Evolutionary conservation across 306 rosid species (phyloP), one percentile per base, ranked within the genome.

Genomic region (Pueraria montana): DNA sequence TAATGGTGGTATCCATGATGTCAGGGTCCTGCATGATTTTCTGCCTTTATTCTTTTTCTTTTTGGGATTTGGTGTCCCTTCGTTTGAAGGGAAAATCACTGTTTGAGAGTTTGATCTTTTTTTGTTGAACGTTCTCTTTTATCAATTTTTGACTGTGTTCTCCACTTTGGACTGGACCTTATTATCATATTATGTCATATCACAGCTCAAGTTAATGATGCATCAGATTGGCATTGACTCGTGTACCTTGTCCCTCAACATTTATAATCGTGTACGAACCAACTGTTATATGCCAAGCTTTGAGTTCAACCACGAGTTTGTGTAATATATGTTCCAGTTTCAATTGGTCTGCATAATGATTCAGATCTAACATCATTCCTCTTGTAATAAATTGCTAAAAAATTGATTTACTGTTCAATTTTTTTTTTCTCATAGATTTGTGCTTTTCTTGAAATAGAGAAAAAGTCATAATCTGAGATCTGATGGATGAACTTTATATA

Each of bases 381-480:
- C 38, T 43, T 53, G 17, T 70, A 40, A 61, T 32, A 32, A 30
- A 27, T 45, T 48, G 14, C 72, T 43, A 42, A 76, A 76, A 18
- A 16, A 7, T 67, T 52, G n/a, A 12, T 72, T 11, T 26, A 17
- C 49, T 70, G 10, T 18, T 27, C 18, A 71, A 49, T 36, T 26
- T 61, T 8, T 26, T 61, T 8, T 5, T 50, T 62, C 76, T 59
- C 30, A 43, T 34, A 48, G 80, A 63, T n/a, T 10, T 43, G 80
- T 73, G 76, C 67, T 8, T 72, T 58, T 80, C 77, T 64, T 52
- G 73, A 46, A 67, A 49, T 80, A 76, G 88, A 83, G 72, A 84
- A 84, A 82, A 63, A 82, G 84, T 30, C 72, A 59, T 68, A 59
- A 80, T 80, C 26, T 72, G 86, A 77, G 42, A 72, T 76, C 6